A percentile compares a stretch with the other conserved stretches of the same genome.
phyloP scores from a whole-genome alignment of 106 monocot genomes.

The Phalaenopsis aphrodite region DNA sequence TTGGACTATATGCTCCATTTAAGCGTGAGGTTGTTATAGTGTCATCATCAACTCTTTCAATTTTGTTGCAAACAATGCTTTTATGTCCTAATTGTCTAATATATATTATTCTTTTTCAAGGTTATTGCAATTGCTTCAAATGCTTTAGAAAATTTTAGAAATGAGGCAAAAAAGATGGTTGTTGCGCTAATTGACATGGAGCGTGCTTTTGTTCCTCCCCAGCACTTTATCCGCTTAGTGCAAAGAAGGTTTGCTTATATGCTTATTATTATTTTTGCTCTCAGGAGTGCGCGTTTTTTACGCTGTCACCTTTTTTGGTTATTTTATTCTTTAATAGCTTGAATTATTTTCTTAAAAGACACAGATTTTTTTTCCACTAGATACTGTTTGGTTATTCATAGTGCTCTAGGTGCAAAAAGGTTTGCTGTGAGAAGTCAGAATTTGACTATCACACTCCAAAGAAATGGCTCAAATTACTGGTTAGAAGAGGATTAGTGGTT shows the following conservation, averaged over 20 bases:
- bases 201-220: constrained; percentile 96
- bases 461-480: background rate
- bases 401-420: background rate
- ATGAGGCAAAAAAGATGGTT: constrained; percentile 87
- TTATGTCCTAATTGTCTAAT: background rate
- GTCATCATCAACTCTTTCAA: background rate
- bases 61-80: background rate
- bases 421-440: background rate
- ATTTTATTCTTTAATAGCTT: background rate
- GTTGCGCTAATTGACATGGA: constrained; percentile 99
- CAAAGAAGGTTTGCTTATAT: constrained; percentile 47
- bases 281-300: background rate
- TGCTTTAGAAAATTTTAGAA: constrained; percentile 64
- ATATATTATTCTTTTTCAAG: constrained; percentile 19
- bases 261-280: background rate
- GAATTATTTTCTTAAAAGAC: background rate
- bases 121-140: constrained; percentile 55
- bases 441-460: background rate
- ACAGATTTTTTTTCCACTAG: background rate
- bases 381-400: background rate
- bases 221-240: constrained; percentile 73
- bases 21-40: constrained; percentile 45
- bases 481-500: background rate
- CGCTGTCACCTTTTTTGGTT: background rate
- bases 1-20: constrained; percentile 74